These are phyloP conservation scores for Suillus decipiens DNA, from an alignment of 768 basidiomycete genomes.

Conservation along the genomic window DNA sequence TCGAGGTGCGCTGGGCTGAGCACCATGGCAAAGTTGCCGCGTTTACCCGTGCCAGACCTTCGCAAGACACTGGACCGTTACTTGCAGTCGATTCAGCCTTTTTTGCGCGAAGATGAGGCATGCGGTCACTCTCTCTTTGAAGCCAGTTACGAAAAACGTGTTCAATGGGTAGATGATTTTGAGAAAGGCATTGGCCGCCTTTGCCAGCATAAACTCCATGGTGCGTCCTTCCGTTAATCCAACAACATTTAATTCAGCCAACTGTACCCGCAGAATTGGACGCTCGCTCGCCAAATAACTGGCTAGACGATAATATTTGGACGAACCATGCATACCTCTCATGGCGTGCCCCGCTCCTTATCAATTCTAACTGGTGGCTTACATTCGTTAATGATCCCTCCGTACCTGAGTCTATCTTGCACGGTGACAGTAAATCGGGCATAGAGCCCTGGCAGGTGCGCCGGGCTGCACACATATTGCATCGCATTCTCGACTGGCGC, in stretches of 20 bases:
- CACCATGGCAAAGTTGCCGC: slow-evolving; percentile 44
- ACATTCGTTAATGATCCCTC: slow-evolving; percentile 73
- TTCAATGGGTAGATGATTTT: slow-evolving; percentile 69
- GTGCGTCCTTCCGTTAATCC: slow-evolving; percentile 41
- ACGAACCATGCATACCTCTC: slow-evolving; percentile 83
- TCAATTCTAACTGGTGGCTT: slow-evolving; percentile 98
- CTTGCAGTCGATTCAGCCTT: slow-evolving; percentile 73
- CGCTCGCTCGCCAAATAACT: slow-evolving; percentile 81
- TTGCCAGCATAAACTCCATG: slow-evolving; percentile 74
- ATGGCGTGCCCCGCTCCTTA: slow-evolving; percentile 79
- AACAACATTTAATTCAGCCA: no score
- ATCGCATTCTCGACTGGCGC: slow-evolving; percentile 75
- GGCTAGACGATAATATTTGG: slow-evolving; percentile 96
- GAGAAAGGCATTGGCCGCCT: slow-evolving; percentile 64
- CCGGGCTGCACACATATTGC: slow-evolving; percentile 79
- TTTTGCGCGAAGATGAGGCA: slow-evolving; percentile 74
- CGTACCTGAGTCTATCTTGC: slow-evolving; percentile 47
- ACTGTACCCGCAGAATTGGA: slow-evolving; percentile 38
- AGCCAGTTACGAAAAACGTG: slow-evolving; percentile 53
- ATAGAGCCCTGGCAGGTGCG: slow-evolving; percentile 84
- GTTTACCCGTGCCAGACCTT: slow-evolving; percentile 83
- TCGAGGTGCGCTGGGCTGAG: slow-evolving; percentile 3
- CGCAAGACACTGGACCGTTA: slow-evolving; percentile 76
- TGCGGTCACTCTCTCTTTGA: slow-evolving; percentile 54
- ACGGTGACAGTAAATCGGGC: slow-evolving; percentile 28